Base-by-base conservation (phyloP, 495 filamentous ascomycete species). In the Antarctomyces pellizariae region DNA sequence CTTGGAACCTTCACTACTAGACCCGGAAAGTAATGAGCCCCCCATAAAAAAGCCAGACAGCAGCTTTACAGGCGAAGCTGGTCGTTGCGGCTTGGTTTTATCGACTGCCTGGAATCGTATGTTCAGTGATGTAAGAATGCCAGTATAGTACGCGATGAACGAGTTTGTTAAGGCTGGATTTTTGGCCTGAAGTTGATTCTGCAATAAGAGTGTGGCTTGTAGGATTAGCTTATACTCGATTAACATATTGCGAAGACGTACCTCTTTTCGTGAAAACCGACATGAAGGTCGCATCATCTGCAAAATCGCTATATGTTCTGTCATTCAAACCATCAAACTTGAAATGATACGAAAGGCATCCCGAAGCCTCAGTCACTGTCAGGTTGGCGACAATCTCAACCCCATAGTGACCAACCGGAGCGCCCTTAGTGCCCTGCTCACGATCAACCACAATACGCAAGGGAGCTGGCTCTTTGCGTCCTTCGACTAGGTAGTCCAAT, bases 41-140 rank as follows among this genome's bases (percentile, higher is more conserved):
- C 64, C 62, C 24, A 65, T 64, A 16, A 92, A 54, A 26, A 97
- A 61, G 36, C 63, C 86, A 0, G 82, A 86, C 14, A 97, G 59
- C 39, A 93, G 49, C 46, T 95, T 97, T 18, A 84, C 77, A 0
- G 86, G 84, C 6, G 82, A 92, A 7, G 70, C 63, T 7, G 75
- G 69, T 12, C 79, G 60, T 37, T 77, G 71, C 0, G 57, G 63
- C 39, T 52, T 65, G 32, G 52, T 53, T 43, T 56, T 71, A 42
- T 69, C 61, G n/a, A n/a, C n/a, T 3, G 59, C 57, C 23, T 67
- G 64, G 34, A 61, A 45, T 23, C 57, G 55, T 18, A 79, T 50
- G 21, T 64, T 61, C n/a, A 89, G 52, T 4, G 68, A 65, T 10
- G 67, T 64, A 22, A 97, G 53, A 16, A 84, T 62, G 30, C 76